Evolutionary conservation across 768 basidiomycete species (phyloP).

Genomic region (Russula griseocarnosa): DNA sequence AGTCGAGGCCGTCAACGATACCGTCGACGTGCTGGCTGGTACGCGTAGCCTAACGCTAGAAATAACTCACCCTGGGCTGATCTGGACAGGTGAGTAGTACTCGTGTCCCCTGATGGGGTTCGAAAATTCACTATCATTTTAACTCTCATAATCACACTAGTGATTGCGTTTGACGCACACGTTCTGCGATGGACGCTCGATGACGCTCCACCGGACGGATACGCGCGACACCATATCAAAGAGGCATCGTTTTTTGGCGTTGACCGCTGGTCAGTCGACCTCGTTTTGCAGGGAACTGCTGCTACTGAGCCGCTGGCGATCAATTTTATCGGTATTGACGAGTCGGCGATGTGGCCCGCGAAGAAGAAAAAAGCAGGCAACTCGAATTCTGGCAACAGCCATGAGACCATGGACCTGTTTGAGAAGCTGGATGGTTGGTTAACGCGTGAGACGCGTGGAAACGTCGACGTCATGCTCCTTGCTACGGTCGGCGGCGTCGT

Average conservation of each 20-base stretch:
- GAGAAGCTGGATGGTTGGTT: conserved; percentile 73
- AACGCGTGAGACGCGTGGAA: conserved; percentile 54
- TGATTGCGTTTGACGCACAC: conserved; percentile 87
- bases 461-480: conserved; percentile 63
- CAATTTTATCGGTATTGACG: conserved; percentile 79
- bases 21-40: conserved; percentile 49
- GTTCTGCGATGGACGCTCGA: conserved; percentile 83
- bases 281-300: conserved; percentile 50
- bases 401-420: conserved; percentile 68
- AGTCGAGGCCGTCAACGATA: conserved; percentile 56
- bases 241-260: conserved; percentile 84
- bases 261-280: conserved; percentile 66
- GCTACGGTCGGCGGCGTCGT: conserved; percentile 67
- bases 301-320: conserved; percentile 35
- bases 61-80: conserved; percentile 73
- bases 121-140: not conserved
- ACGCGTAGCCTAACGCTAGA: conserved; percentile 67
- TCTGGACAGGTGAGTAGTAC: conserved; percentile 67
- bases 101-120: not conserved
- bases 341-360: conserved; percentile 82
- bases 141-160: conserved; percentile 35
- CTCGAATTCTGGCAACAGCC: conserved; percentile 11
- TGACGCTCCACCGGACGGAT: conserved; percentile 69
- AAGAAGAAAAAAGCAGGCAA: conserved; percentile 34
- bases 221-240: conserved; percentile 83